phyloP scores from a whole-genome alignment of 2,329 filamentous ascomycete genomes.

The Diaporthe destruens region DNA sequence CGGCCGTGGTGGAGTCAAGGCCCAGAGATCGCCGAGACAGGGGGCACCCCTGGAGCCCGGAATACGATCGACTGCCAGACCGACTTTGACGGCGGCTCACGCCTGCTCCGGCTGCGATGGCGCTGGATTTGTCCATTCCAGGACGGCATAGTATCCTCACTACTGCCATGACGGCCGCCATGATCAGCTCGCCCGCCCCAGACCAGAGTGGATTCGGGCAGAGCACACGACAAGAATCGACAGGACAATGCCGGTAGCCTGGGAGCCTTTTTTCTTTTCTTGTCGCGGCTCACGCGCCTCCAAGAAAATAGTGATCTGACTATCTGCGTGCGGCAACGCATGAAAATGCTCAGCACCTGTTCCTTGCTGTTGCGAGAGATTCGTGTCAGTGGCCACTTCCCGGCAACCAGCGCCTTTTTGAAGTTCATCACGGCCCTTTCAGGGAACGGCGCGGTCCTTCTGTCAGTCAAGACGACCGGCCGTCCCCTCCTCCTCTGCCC shows the following conservation, averaged over 20 bases:
- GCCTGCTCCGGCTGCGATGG: conserved; percentile 2
- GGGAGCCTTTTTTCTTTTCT: background rate
- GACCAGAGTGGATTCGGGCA: background rate
- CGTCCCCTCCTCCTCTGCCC: conserved; percentile 22
- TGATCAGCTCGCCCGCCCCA: background rate
- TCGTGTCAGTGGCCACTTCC: conserved; percentile 5
- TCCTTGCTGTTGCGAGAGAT: background rate
- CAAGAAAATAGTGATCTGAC: background rate
- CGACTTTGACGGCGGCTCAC: conserved; percentile 25
- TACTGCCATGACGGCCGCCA: background rate
- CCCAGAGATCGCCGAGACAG: conserved; percentile 20
- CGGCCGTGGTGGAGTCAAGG: conserved; percentile 1
- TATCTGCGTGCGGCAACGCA: conserved; percentile 10
- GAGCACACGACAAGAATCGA: background rate
- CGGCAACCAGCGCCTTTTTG: background rate
- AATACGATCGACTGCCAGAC: conserved; percentile 18
- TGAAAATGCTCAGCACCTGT: conserved; percentile 13
- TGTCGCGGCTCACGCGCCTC: conserved; percentile 37
- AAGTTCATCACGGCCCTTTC: conserved; percentile 2
- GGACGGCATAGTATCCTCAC: conserved; percentile 1
- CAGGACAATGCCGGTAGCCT: background rate
- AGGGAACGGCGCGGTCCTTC: conserved; percentile 29
- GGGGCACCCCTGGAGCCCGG: conserved; percentile 16
- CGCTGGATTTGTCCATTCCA: conserved; percentile 22
- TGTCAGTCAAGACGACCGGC: conserved; percentile 9